phyloP scores from a whole-genome alignment of 2,329 filamentous ascomycete species.

The Fusarium globosum region DNA sequence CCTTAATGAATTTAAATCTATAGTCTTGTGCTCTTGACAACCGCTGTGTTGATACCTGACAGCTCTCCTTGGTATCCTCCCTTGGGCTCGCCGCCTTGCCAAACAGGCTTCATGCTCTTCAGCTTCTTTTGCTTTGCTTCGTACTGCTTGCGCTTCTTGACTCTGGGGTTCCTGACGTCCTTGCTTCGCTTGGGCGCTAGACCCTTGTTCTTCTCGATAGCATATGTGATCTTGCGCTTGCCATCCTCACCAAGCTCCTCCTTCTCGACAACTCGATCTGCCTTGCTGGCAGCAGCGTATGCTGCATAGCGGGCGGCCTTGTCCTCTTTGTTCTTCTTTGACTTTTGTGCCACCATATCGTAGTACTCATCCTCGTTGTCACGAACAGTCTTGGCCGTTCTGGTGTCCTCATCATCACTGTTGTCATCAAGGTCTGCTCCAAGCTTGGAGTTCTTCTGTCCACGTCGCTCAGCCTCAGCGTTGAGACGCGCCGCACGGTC shows the following conservation, averaged over 20 bases:
- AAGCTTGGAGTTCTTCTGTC: conserved; percentile 70
- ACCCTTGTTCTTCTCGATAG: conserved; percentile 98
- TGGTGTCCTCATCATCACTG: conserved; percentile 74
- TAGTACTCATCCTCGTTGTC: conserved; percentile 83
- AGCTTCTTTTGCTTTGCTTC: conserved; percentile 98
- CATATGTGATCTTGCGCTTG: conserved; percentile 91
- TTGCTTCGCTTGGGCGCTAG: conserved; percentile 90
- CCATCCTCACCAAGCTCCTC: conserved; percentile 82
- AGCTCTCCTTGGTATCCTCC: conserved; percentile 91
- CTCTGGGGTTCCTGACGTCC: conserved; percentile 91
- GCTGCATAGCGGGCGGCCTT: conserved; percentile 69
- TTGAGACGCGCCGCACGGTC: conserved; percentile 90
- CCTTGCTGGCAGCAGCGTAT: conserved; percentile 70
- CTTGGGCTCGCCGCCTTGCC: conserved; percentile 84
- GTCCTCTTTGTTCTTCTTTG: conserved; percentile 79
- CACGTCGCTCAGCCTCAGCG: conserved; percentile 86
- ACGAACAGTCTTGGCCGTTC: conserved; percentile 61
- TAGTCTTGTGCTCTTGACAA: conserved; percentile 95
- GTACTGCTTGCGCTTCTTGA: conserved; percentile 98
- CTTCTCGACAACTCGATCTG: conserved; percentile 71
- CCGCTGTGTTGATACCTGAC: conserved; percentile 93
- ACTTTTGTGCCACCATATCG: conserved; percentile 80
- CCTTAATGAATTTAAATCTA: conserved; percentile 54
- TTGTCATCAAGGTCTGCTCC: conserved; percentile 77
- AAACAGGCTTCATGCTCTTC: conserved; percentile 84